phyloP scores from a whole-genome alignment of 192 early-diverging fungal species.

The Podila minutissima region DNA sequence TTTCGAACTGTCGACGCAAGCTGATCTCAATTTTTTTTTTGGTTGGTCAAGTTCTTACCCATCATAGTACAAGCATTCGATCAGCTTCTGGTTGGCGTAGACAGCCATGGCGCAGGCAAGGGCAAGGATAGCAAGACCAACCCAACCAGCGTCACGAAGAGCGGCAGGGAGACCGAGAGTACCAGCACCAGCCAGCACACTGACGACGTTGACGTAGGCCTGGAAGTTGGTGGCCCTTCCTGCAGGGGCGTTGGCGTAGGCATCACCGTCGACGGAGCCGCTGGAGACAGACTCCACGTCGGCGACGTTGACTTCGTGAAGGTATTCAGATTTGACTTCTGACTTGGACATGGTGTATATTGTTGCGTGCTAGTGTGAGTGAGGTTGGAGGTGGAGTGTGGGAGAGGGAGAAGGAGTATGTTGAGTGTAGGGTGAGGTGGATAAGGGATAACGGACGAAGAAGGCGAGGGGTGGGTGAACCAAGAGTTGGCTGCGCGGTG shows the following conservation, averaged over 20 bases:
- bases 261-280: conserved; percentile 20
- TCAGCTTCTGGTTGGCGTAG: conserved; percentile 79
- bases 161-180: conserved; percentile 69
- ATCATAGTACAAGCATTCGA: conserved; percentile 69
- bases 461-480: background rate
- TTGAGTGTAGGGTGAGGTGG: background rate
- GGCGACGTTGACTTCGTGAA: conserved; percentile 13
- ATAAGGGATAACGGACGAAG: background rate
- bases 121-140: conserved; percentile 72
- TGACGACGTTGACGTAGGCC: conserved; percentile 48
- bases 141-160: conserved; percentile 80
- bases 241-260: conserved; percentile 28
- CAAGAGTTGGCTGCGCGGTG: background rate
- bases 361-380: background rate
- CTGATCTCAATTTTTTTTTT: no score
- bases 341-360: conserved; percentile 3
- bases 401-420: background rate
- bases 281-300: conserved; percentile 38
- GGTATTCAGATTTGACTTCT: conserved; percentile 16
- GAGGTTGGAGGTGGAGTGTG: background rate
- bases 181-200: conserved; percentile 73
- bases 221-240: conserved; percentile 48
- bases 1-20: no score
- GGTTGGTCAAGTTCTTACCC: conserved; percentile 33
- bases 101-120: conserved; percentile 74